Base-by-base conservation (phyloP, 2,329 filamentous ascomycete genomes). In the Pseudogymnoascus sp. region DNA sequence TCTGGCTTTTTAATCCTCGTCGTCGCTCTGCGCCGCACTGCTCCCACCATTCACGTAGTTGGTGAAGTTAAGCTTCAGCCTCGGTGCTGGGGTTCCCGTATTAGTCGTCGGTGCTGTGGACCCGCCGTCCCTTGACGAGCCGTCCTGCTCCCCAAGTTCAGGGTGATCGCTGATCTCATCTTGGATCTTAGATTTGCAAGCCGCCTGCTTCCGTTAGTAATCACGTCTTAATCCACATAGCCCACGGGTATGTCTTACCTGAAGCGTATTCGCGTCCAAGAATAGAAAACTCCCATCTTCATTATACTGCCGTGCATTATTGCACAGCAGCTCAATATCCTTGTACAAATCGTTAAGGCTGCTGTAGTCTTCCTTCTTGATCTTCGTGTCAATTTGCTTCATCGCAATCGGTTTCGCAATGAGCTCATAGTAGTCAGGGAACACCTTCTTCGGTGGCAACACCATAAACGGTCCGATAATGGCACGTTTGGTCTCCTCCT, bases 391-490 rank as follows among this genome's bases (percentile, higher is more conserved):
- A 69, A 99, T 96, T 72, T 91, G 86, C 67, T 96, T 94, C 88
- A 97, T 96, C 70, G 89, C 92, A 70, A 99, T 96, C 0, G 94
- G 94, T 59, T 86, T 87, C 70, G 87, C 83, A 72, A 99, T 99
- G 72, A 96, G 84, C 71, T 92, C 77, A 72, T 96, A 99, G 77
- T 99, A 99, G 71, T 97, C 92, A 23, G 90, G 88, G 70, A 95
- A 99, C 62, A 92, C 85, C 61, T 86, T 86, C 76, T 90, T 95
- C 38, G 90, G 87, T 1, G 92, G 92, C 30, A 96, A 79, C 70
- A 94, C 92, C 73, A 97, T 82, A 73, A 99, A 99, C 0, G 92
- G 92, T 30, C 92, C 91, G 65, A 96, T 96, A 70, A 96, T 90
- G 59, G 90, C 82, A 55, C 92, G 89, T 67, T 86, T 88, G 60